Base-by-base conservation (phyloP, 2,329 filamentous ascomycete species). In the Pleurostoma richardsiae region DNA sequence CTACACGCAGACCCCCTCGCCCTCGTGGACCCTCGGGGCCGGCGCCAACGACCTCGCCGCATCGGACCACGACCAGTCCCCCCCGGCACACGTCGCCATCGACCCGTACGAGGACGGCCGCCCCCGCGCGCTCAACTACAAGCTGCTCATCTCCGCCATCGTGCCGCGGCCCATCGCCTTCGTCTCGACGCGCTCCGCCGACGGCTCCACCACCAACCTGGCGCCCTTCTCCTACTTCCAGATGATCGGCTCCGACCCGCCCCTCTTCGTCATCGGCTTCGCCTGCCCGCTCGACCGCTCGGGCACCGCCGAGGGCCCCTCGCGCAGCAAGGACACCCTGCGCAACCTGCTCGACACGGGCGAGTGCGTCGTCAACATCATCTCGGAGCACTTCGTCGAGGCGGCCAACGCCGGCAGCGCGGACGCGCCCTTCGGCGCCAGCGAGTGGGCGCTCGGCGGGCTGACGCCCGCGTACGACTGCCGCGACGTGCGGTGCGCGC, bases 221-320 rank as follows among this genome's bases (percentile, higher is more conserved):
- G 88, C 90, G 0, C 90, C 90, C 0, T 95, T 91, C 65, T 85
- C 79, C 59, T 95, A 91, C 70, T 88, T 89, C 62, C 86, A 89
- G 63, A 66, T 95, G 50, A 74, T 95, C 52, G 83, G 82, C 65
- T 86, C 91, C 60, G 90, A 95, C 60, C 90, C 90, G 3, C 90
- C 90, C 0, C 71, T 94, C 41, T 92, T 95, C 63, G 77, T 80
- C 8, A 70, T 81, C 19, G 74, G 77, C 29, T 70, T 77, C 57
- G 57, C 71, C 6, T 59, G 64, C 10, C 52, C 62, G 7, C 56
- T 73, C 26, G 19, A 19, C 19, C 19, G 19, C 19, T 19, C 19
- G 19, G 63, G 61, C 4, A 58, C 28, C 39, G 31, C 19, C 0
- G 79, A 77, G 2, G 75, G 76, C 1, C 68, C 75, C 46, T 72